Conservation (phyloP, 129 eudicot species). For the Chrysanthemum seticuspe region DNA sequence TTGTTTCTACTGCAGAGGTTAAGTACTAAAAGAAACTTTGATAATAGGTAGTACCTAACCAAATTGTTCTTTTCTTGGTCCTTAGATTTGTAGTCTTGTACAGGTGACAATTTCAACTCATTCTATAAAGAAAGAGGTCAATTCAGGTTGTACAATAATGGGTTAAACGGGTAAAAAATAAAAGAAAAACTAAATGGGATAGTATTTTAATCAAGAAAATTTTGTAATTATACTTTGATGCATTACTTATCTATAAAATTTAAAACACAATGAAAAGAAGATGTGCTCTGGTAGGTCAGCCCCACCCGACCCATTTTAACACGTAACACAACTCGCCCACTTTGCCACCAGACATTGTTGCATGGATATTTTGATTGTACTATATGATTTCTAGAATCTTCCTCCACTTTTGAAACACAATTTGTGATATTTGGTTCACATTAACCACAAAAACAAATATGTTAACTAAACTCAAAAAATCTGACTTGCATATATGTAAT, state of each 20-base stretch:
- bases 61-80: background rate
- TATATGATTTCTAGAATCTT: background rate
- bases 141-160: background rate
- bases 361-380: background rate
- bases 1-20: conserved; percentile 35
- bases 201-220: background rate
- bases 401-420: background rate
- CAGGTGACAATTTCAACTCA: background rate
- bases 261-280: background rate
- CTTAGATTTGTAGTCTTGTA: background rate
- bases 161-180: background rate
- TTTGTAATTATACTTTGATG: background rate
- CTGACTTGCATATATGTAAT: background rate
- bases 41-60: conserved; percentile 42
- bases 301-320: background rate
- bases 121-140: background rate
- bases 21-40: conserved; percentile 45
- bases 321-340: background rate
- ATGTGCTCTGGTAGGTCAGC: background rate
- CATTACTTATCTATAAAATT: background rate
- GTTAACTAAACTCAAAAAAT: background rate
- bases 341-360: background rate
- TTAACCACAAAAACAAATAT: background rate
- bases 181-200: background rate
- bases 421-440: background rate